Base-by-base conservation (phyloP, 768 basidiomycete species). In the Tulasnella sp. region DNA sequence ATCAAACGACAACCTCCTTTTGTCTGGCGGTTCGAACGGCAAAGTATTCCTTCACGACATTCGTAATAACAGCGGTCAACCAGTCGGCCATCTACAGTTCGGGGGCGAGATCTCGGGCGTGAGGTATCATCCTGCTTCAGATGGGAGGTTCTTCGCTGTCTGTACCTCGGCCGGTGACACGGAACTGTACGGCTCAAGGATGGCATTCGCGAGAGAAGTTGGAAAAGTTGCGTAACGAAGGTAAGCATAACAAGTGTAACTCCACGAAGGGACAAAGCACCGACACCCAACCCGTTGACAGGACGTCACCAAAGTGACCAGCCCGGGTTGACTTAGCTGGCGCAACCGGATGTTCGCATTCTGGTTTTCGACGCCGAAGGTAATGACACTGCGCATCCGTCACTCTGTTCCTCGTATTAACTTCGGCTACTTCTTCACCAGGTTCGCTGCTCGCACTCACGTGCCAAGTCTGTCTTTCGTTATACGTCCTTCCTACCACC, bases 71-170 rank as follows among this genome's bases (percentile, higher is more conserved):
- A 31, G 22, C 42, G 28, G 28, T 28, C 24, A 22, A 11, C 72
- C 31, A 28, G 73, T 69, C 42, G 69, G 78, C 7, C 14, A 48
- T 22, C n/a, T 80, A 11, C 11, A 0, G 22, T 60, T 37, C 14
- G 22, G 40, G 11, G n/a, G 28, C 46, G 79, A 80, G 20, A 28
- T 44, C 42, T 75, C 69, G 16, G 79, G 48, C 7, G 72, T 80
- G n/a, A 72, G 54, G 46, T 80, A 80, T 74, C 79, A 80, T 44
- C 79, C 79, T 18, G 24, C 28, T n/a, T 46, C 72, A 22, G 72
- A 80, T 69, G 64, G 64, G 31, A 31, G 44, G n/a, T 46, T 80
- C 6, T 80, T 80, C 79, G 48, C 72, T 31, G 42, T 60, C 11
- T 73, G 79, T n/a, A 69, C 73, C 9, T 31, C 37, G 1, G 72